Evolutionary conservation across 352 stramenopile species (phyloP), one percentile per base, ranked within the genome.

Genomic region (Elongisporangium prolatum): DNA sequence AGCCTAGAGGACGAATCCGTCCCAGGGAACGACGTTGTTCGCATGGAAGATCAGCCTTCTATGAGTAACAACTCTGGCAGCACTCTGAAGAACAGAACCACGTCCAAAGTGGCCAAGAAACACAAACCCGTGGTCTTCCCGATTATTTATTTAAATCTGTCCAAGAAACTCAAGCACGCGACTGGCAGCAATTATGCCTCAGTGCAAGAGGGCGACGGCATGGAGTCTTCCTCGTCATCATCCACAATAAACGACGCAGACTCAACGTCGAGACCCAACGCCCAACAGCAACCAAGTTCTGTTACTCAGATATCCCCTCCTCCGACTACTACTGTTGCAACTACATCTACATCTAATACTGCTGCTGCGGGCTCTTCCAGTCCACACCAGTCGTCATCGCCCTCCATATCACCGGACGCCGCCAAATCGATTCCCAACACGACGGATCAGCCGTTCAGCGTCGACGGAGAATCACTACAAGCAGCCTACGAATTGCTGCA

Each of bases 111-210:
- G 3, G 50, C 62, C 6, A 84, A 80, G 68, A 80, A 77, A 34
- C 73, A 84, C n/a, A 80, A 82, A 34, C 65, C 61, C 34, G 65
- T 75, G 5, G 71, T 81, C 48, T 80, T 91, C 38, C 81, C 81
- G 7, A 88, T 91, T 68, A 88, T 91, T 58, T 91, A 91, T 73
- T 82, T 91, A 70, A 88, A 89, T 34, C 48, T 91, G 47, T 88
- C 77, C 24, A 89, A 84, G 64, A 84, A 86, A 48, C 57, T 72
- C 24, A 89, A 88, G 63, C 68, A 70, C 52, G 34, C 34, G 34
- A 17, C 34, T 16, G 34, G 34, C 11, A 44, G 34, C 17, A 44
- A 44, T 17, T 44, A 44, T 13, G 34, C 11, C 34, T 34, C 44
- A 20, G 51, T 38, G 21, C 54, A 59, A 28, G 40, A 48, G 52